These are phyloP conservation scores for Juncus effusus DNA, from an alignment of 176 grass and related monocot genomes.

Conservation along the genomic window DNA sequence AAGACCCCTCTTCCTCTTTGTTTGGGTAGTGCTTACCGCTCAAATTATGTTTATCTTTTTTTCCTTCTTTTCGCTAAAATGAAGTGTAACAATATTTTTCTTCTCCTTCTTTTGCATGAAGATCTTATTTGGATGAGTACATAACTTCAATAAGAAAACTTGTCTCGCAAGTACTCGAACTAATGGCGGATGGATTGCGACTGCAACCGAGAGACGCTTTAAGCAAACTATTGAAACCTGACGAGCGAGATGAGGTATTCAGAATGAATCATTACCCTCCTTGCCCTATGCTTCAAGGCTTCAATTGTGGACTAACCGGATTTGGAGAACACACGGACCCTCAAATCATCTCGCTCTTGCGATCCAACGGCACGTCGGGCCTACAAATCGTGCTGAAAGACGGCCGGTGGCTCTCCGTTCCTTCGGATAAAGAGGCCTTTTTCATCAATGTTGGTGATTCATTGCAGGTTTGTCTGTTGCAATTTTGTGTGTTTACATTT, in stretches of 20 bases:
- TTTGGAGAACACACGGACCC: slow-evolving; percentile 98
- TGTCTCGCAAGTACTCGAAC: slow-evolving; percentile 53
- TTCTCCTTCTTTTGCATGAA: slow-evolving; percentile 14
- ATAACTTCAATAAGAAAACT: slow-evolving; percentile 44
- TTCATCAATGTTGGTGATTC: slow-evolving; percentile 93
- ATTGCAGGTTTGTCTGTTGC: slow-evolving; percentile 44
- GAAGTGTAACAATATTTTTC: neutral
- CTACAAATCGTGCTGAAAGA: slow-evolving; percentile 70
- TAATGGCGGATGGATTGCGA: slow-evolving; percentile 67
- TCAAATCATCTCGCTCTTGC: slow-evolving; percentile 73
- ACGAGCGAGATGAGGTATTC: slow-evolving; percentile 70
- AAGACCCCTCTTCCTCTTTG: slow-evolving; percentile 25
- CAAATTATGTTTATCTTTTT: neutral
- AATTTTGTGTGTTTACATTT: too few relatives aligned
- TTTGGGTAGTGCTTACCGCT: slow-evolving; percentile 42
- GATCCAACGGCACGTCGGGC: slow-evolving; percentile 77
- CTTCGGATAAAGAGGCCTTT: slow-evolving; percentile 70
- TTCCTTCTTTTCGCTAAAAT: neutral
- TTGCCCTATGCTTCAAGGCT: slow-evolving; percentile 48
- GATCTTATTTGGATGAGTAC: slow-evolving; percentile 62
- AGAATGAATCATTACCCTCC: slow-evolving; percentile 95
- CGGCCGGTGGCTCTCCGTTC: slow-evolving; percentile 73
- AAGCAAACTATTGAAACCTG: slow-evolving; percentile 45
- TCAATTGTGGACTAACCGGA: slow-evolving; percentile 56
- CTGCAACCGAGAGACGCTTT: slow-evolving; percentile 38